Conservation (phyloP, 768 basidiomycete genomes). For the Auricularia cornea region DNA sequence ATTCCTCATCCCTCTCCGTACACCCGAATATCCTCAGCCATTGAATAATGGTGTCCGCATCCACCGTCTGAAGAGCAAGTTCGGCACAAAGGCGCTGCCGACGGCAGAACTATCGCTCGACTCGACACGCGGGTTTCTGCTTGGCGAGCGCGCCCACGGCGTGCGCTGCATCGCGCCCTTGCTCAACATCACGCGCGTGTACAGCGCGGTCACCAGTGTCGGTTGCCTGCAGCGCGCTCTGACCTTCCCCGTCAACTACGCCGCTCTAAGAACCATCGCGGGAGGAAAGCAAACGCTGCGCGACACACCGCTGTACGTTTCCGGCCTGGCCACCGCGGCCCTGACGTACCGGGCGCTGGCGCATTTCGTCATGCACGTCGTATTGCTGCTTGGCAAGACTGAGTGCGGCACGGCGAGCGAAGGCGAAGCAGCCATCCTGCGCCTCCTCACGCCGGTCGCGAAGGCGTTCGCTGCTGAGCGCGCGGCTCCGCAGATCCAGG, state of each 20-base stretch:
- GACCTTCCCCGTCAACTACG: slow-evolving; percentile 56
- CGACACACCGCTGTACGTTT: slow-evolving; percentile 55
- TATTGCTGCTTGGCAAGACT: slow-evolving; percentile 49
- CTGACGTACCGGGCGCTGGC: slow-evolving; percentile 57
- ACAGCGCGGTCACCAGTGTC: slow-evolving; percentile 49
- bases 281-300: slow-evolving; percentile 41
- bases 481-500: slow-evolving; percentile 55
- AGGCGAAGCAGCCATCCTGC: slow-evolving; percentile 44
- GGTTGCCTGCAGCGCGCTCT: slow-evolving; percentile 55
- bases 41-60: slow-evolving; percentile 57
- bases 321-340: slow-evolving; percentile 51
- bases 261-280: slow-evolving; percentile 48
- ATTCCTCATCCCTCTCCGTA: slow-evolving; percentile 56
- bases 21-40: slow-evolving; percentile 19
- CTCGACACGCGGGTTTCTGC: slow-evolving; percentile 50
- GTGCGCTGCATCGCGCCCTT: slow-evolving; percentile 61
- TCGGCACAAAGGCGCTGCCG: slow-evolving; percentile 65
- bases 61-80: slow-evolving; percentile 71
- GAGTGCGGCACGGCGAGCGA: slow-evolving; percentile 46
- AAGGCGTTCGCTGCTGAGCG: slow-evolving; percentile 68
- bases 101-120: slow-evolving; percentile 67
- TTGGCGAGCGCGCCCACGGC: slow-evolving; percentile 51
- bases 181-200: slow-evolving; percentile 68
- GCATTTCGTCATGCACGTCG: slow-evolving; percentile 54
- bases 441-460: slow-evolving; percentile 57